Percentiles rank a stretch among this genome's conserved stretches.
These are phyloP conservation scores for Lentinus brumalis DNA, from an alignment of 768 basidiomycete genomes.

Conservation along the genomic window DNA sequence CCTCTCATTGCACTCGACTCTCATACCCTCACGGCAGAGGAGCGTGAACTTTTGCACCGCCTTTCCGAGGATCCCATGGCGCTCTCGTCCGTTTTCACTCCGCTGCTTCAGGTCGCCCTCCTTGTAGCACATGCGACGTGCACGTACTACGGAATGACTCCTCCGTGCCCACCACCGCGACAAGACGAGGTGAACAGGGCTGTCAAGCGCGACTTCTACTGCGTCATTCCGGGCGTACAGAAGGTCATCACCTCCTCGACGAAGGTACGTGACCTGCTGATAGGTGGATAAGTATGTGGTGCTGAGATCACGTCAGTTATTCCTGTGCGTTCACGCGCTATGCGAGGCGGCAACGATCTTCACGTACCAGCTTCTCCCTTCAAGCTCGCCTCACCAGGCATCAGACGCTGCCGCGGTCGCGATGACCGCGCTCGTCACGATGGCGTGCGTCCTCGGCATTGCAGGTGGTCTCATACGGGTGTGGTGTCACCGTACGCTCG, in stretches of 20 bases:
- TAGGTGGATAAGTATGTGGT: too few species aligned
- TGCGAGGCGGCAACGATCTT: not conserved
- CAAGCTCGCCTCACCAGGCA: not conserved
- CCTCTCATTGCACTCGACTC: too few species aligned
- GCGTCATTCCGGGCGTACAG: not conserved
- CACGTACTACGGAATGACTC: not conserved
- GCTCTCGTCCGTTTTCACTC: too few species aligned
- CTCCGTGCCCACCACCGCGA: not conserved
- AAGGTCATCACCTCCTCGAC: not conserved
- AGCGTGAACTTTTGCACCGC: too few species aligned
- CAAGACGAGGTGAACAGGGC: not conserved
- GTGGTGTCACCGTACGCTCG: slow-evolving; percentile 10
- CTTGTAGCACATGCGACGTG: not conserved
- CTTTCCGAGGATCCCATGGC: too few species aligned
- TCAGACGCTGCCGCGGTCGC: not conserved
- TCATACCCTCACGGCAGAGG: too few species aligned
- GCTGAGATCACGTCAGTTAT: too few species aligned
- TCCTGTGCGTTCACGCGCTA: too few species aligned
- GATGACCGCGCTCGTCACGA: not conserved
- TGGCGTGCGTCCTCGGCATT: not conserved
- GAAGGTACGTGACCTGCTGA: too few species aligned
- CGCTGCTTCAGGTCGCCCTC: not conserved
- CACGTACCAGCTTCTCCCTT: not conserved
- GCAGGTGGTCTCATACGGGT: not conserved
- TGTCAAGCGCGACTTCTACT: not conserved